Percentiles rank a stretch among this genome's conserved stretches.
Conservation (phyloP, 2,329 filamentous ascomycete genomes). For the Tolypocladium cylindrosporum region DNA sequence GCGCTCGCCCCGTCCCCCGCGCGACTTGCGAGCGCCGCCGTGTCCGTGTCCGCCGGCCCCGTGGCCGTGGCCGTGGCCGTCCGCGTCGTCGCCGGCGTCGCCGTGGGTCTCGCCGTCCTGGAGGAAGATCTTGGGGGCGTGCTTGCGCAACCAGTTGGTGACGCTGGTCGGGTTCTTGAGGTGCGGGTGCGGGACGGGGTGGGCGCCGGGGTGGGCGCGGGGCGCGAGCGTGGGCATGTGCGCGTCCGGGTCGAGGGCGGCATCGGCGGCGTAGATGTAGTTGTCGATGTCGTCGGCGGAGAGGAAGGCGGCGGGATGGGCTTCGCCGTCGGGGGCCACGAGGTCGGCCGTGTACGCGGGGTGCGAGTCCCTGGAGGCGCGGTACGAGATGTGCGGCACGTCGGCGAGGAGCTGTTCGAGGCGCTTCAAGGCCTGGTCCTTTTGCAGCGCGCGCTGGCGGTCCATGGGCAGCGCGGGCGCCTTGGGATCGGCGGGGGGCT, state of each 20-base stretch:
- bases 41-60: constrained; percentile 11
- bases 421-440: constrained; percentile 34
- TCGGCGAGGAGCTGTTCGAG: constrained; percentile 39
- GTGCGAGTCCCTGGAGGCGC: constrained; percentile 51
- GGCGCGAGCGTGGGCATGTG: constrained; percentile 42
- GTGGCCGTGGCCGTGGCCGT: constrained; percentile 12
- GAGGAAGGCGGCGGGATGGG: constrained; percentile 56
- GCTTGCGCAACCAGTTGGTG: constrained; percentile 86
- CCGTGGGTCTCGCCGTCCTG: constrained; percentile 43
- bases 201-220: constrained; percentile 26
- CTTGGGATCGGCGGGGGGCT: constrained; percentile 31
- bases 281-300: constrained; percentile 63
- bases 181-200: constrained; percentile 27
- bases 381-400: constrained; percentile 41
- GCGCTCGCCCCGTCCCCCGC: constrained; percentile 19
- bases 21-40: constrained; percentile 24
- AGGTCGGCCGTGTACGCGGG: constrained; percentile 45
- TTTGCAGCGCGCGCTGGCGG: constrained; percentile 25
- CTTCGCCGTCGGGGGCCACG: constrained; percentile 37
- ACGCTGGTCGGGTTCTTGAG: constrained; percentile 75
- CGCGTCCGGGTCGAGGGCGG: constrained; percentile 31
- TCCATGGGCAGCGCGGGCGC: constrained; percentile 21
- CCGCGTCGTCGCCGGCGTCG: constrained; percentile 16
- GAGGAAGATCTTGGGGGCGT: constrained; percentile 76
- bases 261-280: constrained; percentile 58